Percentiles rank a stretch among this genome's conserved stretches.
These are phyloP conservation scores for Thymus mandschuricus DNA, from an alignment of 257 asterid genomes.

Conservation along the genomic window DNA sequence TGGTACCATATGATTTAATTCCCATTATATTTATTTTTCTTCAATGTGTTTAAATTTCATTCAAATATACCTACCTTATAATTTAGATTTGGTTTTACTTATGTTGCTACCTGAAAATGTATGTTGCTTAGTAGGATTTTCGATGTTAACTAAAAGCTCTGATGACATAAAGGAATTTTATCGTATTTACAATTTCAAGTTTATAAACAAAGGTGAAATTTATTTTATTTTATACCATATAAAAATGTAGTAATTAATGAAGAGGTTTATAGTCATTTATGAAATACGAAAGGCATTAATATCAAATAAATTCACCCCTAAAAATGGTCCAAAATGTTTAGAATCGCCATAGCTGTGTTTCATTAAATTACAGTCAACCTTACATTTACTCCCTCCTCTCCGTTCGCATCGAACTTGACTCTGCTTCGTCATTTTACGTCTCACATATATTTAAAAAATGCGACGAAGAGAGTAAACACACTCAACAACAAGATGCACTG, in stretches of 20 bases:
- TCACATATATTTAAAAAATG: too few species aligned
- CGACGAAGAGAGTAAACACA: too few species aligned
- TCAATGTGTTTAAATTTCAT: background rate
- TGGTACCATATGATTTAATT: slow-evolving; percentile 25
- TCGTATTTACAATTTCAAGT: too few species aligned
- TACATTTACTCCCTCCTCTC: too few species aligned
- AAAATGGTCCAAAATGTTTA: background rate
- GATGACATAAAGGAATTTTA: too few species aligned
- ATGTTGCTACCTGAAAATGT: background rate
- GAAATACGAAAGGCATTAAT: background rate
- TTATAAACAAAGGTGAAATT: too few species aligned
- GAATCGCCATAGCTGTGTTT: background rate
- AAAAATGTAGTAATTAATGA: background rate
- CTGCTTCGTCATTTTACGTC: too few species aligned
- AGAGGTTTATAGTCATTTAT: background rate
- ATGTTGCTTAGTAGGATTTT: background rate
- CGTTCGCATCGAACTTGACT: too few species aligned
- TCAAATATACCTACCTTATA: background rate
- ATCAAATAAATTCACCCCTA: background rate
- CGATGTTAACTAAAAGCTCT: too few species aligned
- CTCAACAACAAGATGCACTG: too few species aligned
- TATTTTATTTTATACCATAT: too few species aligned
- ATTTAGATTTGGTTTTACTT: background rate
- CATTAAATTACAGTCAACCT: too few species aligned
- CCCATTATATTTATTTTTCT: slow-evolving; percentile 14